Percentiles rank a stretch among this genome's conserved stretches.
Conservation (phyloP, 108 stramenopile species). For the Conticribra weissflogii region DNA sequence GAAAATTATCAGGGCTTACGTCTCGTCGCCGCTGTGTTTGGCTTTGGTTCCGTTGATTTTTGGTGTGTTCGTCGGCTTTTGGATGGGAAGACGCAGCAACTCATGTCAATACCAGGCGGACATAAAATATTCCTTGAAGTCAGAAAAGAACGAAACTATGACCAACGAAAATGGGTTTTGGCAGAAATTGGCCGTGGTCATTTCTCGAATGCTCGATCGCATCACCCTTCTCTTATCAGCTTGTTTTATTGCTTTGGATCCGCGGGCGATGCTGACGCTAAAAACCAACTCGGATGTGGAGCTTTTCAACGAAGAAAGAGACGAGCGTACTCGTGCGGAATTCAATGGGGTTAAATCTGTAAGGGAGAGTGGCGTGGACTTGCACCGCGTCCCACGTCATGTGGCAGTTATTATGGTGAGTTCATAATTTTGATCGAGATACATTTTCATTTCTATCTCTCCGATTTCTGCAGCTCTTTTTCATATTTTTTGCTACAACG, state of each 20-base stretch:
- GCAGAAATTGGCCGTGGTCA: not conserved
- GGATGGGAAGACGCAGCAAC: conserved; percentile 40
- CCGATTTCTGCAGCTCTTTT: too few species aligned
- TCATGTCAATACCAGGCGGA: not conserved
- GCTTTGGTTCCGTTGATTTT: conserved; percentile 56
- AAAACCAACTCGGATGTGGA: not conserved
- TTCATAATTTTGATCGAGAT: not conserved
- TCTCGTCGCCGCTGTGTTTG: conserved; percentile 58
- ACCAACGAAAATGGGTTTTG: not conserved
- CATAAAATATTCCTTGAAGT: not conserved
- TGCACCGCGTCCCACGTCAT: conserved; percentile 62
- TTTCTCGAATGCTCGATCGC: conserved; percentile 6
- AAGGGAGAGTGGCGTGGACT: conserved; percentile 64
- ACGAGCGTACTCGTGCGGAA: conserved; percentile 39
- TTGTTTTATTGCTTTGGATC: not conserved
- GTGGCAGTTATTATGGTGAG: conserved; percentile 91
- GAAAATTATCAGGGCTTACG: conserved; percentile 55
- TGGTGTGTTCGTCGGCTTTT: conserved; percentile 59
- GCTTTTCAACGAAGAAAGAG: conserved; percentile 24
- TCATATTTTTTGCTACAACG: too few species aligned
- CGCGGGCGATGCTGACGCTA: not conserved
- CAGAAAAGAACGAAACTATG: not conserved
- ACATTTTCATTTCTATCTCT: too few species aligned
- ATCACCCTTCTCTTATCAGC: conserved; percentile 3
- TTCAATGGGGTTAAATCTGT: conserved; percentile 12